Base-by-base conservation (phyloP, 2,329 filamentous ascomycete genomes). In the Verticillium klebahnii region DNA sequence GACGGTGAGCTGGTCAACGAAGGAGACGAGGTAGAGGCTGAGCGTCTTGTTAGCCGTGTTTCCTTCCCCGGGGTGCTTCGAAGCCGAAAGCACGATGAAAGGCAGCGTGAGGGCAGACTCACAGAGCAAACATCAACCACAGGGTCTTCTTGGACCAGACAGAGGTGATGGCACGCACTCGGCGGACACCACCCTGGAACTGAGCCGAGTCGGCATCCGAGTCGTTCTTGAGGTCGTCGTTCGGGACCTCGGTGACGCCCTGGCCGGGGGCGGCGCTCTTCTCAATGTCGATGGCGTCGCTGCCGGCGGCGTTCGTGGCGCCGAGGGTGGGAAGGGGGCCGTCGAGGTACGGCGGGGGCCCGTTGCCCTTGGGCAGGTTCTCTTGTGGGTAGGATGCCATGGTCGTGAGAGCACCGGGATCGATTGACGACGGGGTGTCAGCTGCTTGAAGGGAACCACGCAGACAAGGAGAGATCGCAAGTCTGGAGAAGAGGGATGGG, bases 101-200 rank as follows among this genome's bases (percentile, higher is more conserved):
- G 29, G 29, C 5, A 29, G 29, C 29, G 4, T 25, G 5, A 4
- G 29, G 29, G 29, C 29, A 29, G 25, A 58, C 74, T 61, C 67
- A 80, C 78, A 79, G 68, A 37, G 64, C 69, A 63, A 79, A 80
- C 58, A 75, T 75, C 56, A 68, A 61, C 71, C 72, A 76, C 60
- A 78, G 67, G 23, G 72, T 72, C 66, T 70, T 73, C 56, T 65
- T 71, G 39, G 70, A 72, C 77, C 77, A 80, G 36, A 77, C 69
- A 3, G 69, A 67, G 4, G 78, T 79, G 62, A 77, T 68, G 7
- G 77, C 77, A 61, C 77, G 72, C 39, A 77, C 75, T 17, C 68
- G 67, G 62, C 72, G 70, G 19, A 79, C 75, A 65, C 78, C 77
- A 14, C 71, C 70, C 61, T 78, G 74, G 62, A 73, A 71, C 40